Percentiles rank a stretch among this genome's conserved stretches.
These are phyloP conservation scores for Butyriboletus loyo DNA, from an alignment of 768 basidiomycete species.

Conservation along the genomic window DNA sequence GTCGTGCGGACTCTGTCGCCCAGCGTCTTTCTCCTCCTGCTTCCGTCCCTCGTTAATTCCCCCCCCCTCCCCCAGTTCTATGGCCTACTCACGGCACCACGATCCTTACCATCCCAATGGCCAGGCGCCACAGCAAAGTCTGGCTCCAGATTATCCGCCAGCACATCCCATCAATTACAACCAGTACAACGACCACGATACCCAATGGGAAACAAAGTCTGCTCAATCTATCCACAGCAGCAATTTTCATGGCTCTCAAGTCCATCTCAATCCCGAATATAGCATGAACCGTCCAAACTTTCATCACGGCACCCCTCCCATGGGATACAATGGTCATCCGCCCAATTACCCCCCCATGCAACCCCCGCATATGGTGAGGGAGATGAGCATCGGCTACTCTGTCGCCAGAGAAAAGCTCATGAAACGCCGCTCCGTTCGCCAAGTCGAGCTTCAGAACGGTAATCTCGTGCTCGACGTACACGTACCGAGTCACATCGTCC, in stretches of 20 bases:
- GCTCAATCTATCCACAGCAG: slow-evolving; percentile 58
- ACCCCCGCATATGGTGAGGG: slow-evolving; percentile 46
- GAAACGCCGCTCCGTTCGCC: slow-evolving; percentile 74
- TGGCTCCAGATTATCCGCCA: slow-evolving; percentile 38
- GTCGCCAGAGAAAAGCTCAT: slow-evolving; percentile 75
- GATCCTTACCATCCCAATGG: slow-evolving; percentile 45
- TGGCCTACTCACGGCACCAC: slow-evolving; percentile 55
- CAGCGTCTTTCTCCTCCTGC: not conserved
- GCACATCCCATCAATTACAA: slow-evolving; percentile 24
- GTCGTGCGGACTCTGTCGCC: slow-evolving; percentile 18
- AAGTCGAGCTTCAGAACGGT: slow-evolving; percentile 77
- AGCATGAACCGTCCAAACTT: slow-evolving; percentile 51
- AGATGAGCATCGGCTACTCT: slow-evolving; percentile 56
- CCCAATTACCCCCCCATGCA: slow-evolving; percentile 62
- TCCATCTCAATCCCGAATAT: slow-evolving; percentile 62
- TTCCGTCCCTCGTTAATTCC: not conserved
- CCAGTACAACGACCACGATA: slow-evolving; percentile 44
- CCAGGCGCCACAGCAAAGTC: slow-evolving; percentile 31
- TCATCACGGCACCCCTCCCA: slow-evolving; percentile 38
- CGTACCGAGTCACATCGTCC: slow-evolving; percentile 76
- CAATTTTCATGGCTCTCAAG: slow-evolving; percentile 63
- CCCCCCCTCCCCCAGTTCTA: slow-evolving; percentile 17
- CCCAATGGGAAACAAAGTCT: slow-evolving; percentile 51
- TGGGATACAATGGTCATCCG: slow-evolving; percentile 42
- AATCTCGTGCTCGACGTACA: slow-evolving; percentile 83